Base-by-base conservation (phyloP, 2,329 filamentous ascomycete species). In the Botrytis medusae region DNA sequence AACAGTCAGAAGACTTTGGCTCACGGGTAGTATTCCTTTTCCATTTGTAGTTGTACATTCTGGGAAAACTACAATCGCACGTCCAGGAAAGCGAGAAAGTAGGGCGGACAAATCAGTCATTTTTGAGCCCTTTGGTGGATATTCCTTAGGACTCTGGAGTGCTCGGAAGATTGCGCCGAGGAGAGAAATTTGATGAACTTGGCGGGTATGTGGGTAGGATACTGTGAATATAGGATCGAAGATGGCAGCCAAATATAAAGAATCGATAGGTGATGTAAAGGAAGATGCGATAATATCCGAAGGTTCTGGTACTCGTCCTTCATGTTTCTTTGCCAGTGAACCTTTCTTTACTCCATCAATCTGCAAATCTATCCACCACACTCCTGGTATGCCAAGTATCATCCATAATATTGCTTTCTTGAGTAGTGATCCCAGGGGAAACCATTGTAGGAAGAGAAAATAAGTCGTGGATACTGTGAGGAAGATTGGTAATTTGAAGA, bases 281-380 rank as follows among this genome's bases (percentile, higher is more conserved):
- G 94, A 96, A 69, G 93, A 92, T 67, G 94, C 95, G 79, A 99
- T 96, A 78, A 99, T 87, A 72, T 91, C 92, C 64, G 92, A 90
- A 7, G 91, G 89, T 72, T 92, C 89, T 1, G 96, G 96, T 29
- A 98, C 89, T 59, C 93, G 90, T 74, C 90, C 86, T 73, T 87
- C 85, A 57, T 92, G 90, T 78, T 94, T 91, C 79, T 92, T 91
- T 64, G 92, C 91, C 46, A 97, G 86, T 40, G 92, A 95, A 84
- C 96, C 96, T 84, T 94, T 93, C 83, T 93, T 95, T 71, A 99
- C 96, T 74, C 95, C 95, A 82, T 99, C 96, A 77, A 99, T 93
- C 82, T 98, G 95, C n/a, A 99, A 86, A 83, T 99, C 96, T 73
- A 98, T 91, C 95, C 95, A 98, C 94, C 95, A 98, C 73, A 99